Evolutionary conservation across 2,329 filamentous ascomycete species (phyloP), one percentile per base, ranked within the genome.

Genomic region (Phialophora macrospora): DNA sequence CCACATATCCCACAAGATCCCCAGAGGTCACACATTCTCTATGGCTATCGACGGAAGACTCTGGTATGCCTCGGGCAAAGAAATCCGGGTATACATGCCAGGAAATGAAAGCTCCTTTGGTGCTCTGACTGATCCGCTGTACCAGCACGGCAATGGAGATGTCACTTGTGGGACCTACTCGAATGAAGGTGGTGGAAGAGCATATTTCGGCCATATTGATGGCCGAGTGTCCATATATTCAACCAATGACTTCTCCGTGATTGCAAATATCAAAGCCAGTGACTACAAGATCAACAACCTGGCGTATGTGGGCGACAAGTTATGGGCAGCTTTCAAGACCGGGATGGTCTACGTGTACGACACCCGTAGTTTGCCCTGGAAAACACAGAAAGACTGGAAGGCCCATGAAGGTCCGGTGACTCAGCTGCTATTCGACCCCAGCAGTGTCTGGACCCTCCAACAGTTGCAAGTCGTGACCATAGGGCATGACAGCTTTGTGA

Each of bases 201-300:
- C 96, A 1, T 97, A 93, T 76, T 90, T 99, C 71, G 95, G 95
- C 0, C 95, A 99, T 75, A 87, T 86, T 12, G 95, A 99, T 76
- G 95, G 95, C 55, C 97, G 97, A 76, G 87, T 99, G 62, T 95
- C 91, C 65, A 88, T 98, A n/a, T 98, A 96, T 78, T 94, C 92
- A 2, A 86, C 87, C 26, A 84, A 83, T 26, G 88, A 93, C 73
- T 95, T 90, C 75, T 80, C 87, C 0, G 97, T 92, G 72, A 75
- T 96, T n/a, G 87, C 86, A 4, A 83, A 96, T 41, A 82, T 98
- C 66, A 97, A 88, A 73, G 86, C 97, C 72, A 98, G 93, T 77
- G 85, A 93, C 14, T 98, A 96, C 84, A 98, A 97, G 78, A 96
- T 99, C 77, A 97, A 93, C 75, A 88, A 90, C 41, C 81, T 99